Evolutionary conservation across 2,329 filamentous ascomycete species (phyloP).

Genomic region (Clarireedia sp.): DNA sequence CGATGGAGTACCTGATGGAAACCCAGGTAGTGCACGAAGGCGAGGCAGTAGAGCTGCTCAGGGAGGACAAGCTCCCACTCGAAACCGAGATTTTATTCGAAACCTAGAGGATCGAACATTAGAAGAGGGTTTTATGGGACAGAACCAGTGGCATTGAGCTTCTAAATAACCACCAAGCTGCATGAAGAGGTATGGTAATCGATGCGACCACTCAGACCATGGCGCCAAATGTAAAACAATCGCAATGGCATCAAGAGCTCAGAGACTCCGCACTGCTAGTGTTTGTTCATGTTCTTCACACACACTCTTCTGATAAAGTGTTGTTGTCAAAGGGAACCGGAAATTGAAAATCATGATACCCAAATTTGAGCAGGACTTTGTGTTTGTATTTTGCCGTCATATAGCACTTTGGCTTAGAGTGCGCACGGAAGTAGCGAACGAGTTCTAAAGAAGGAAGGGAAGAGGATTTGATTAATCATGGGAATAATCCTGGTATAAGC

Average conservation of each 20-base stretch:
- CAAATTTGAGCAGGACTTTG: conserved; percentile 3
- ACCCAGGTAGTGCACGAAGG: conserved; percentile 52
- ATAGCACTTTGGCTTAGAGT: neutral
- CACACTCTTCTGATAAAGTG: neutral
- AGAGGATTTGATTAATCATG: neutral
- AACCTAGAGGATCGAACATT: conserved; percentile 90
- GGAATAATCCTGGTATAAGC: neutral
- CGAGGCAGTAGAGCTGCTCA: conserved; percentile 67
- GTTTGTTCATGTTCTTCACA: conserved; percentile 8
- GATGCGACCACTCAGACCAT: neutral
- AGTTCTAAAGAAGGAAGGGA: neutral
- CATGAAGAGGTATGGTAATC: neutral
- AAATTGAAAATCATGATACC: conserved; percentile 11
- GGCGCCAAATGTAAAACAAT: neutral
- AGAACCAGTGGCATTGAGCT: conserved; percentile 59
- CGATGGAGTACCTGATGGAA: conserved; percentile 67
- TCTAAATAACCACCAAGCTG: neutral
- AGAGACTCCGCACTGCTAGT: neutral
- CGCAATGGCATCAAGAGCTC: neutral
- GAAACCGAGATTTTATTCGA: conserved; percentile 83
- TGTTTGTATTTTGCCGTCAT: neutral
- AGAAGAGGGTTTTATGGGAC: conserved; percentile 81
- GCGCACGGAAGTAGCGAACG: neutral
- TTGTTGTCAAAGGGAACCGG: conserved; percentile 6
- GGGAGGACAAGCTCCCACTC: conserved; percentile 43